These are phyloP conservation scores for Delonix regia DNA, from an alignment of 306 rosid genomes.

Conservation along the genomic window DNA sequence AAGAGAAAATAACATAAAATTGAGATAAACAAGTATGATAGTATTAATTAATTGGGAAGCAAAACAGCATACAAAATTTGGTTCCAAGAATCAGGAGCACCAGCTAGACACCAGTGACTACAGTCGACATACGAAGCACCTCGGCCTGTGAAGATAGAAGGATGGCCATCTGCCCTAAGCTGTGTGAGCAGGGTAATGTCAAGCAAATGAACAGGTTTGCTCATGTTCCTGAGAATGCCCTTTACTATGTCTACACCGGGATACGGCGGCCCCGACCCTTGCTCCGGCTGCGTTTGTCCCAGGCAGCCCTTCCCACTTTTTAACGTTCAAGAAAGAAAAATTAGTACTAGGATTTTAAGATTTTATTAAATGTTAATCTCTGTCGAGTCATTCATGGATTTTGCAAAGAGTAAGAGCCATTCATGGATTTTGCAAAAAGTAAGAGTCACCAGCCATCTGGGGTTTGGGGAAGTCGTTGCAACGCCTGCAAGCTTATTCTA, in stretches of 20 bases:
- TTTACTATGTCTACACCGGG: conserved; percentile 61
- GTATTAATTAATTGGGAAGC: conserved; percentile 13
- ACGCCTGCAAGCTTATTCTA: no score
- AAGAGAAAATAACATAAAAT: background rate
- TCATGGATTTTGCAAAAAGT: background rate
- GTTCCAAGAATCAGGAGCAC: conserved; percentile 85
- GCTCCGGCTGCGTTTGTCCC: conserved; percentile 42
- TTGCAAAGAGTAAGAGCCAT: background rate
- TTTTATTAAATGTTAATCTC: no score
- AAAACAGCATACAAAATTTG: conserved; percentile 62
- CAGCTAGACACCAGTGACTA: conserved; percentile 77
- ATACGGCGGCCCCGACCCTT: conserved; percentile 43
- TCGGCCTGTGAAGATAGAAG: conserved; percentile 57
- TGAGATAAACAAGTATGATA: background rate
- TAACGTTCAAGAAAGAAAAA: conserved; percentile 7
- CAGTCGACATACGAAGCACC: conserved; percentile 53
- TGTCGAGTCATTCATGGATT: no score
- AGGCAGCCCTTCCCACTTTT: conserved; percentile 42
- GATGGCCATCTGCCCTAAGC: conserved; percentile 75
- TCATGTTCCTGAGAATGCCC: conserved; percentile 44
- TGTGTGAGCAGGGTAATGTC: conserved; percentile 73
- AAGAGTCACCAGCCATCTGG: no score
- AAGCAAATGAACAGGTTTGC: conserved; percentile 45
- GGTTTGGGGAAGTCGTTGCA: no score
- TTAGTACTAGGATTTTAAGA: background rate